phyloP scores from a whole-genome alignment of 805 yeast species.

The Kodamaea leandrae region DNA sequence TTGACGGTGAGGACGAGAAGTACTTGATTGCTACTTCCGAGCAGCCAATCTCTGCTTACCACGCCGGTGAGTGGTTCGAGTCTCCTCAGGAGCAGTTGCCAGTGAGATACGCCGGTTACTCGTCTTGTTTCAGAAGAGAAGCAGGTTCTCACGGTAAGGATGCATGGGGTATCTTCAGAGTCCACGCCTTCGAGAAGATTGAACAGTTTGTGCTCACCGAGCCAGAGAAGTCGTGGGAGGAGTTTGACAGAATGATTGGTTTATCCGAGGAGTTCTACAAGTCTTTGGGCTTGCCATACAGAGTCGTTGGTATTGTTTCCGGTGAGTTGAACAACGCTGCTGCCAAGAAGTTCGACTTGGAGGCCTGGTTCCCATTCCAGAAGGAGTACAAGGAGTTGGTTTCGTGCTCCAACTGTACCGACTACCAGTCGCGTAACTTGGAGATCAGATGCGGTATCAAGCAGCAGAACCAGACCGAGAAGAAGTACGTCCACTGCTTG shows the following conservation, averaged over 20 bases:
- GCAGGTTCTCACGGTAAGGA: constrained; percentile 99
- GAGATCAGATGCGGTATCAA: constrained; percentile 99
- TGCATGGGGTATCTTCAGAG: constrained; percentile 99
- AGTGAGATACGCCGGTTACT: constrained; percentile 94
- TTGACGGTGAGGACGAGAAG: constrained; percentile 97
- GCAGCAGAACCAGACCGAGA: constrained; percentile 90
- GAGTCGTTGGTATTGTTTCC: constrained; percentile 96
- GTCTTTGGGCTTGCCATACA: constrained; percentile 88
- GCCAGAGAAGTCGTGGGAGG: constrained; percentile 97
- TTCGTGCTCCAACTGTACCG: constrained; percentile 98
- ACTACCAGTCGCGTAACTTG: constrained; percentile 96
- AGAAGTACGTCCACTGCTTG: constrained; percentile 97
- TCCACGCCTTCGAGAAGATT: constrained; percentile 96
- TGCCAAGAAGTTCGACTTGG: constrained; percentile 97
- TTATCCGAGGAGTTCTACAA: constrained; percentile 90
- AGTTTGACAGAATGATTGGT: constrained; percentile 93
- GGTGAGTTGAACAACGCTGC: constrained; percentile 99
- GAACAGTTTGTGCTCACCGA: constrained; percentile 95
- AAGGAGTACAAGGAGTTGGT: constrained; percentile 97
- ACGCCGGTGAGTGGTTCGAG: constrained; percentile 97
- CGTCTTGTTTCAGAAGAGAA: constrained; percentile 98
- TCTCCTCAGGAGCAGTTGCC: constrained; percentile 96
- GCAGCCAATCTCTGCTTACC: constrained; percentile 98
- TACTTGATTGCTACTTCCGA: constrained; percentile 97
- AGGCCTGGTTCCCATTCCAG: constrained; percentile 99